Evolutionary conservation across 768 basidiomycete genomes (phyloP).

Genomic region (Terana coerulea): DNA sequence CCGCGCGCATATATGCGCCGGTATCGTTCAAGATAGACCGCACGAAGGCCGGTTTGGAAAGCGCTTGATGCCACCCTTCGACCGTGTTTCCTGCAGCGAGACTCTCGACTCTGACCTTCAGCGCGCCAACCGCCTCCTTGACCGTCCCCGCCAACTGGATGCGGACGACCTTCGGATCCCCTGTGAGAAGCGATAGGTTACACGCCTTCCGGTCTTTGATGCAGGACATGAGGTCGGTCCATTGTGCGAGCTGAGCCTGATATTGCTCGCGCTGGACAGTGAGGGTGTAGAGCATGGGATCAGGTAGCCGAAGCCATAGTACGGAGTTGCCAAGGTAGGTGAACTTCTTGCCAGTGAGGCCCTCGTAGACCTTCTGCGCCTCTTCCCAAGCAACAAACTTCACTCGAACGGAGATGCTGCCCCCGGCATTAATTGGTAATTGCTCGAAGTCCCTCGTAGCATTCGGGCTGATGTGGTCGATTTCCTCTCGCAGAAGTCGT

Average conservation of each 20-base stretch:
- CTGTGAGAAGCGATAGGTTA: constrained; percentile 29
- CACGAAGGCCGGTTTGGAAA: constrained; percentile 35
- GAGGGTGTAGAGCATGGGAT: not conserved
- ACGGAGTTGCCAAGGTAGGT: not conserved
- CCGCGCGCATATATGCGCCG: constrained; percentile 40
- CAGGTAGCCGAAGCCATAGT: constrained; percentile 25
- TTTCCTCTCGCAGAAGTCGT: no score
- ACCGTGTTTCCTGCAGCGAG: constrained; percentile 49
- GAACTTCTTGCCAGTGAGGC: not conserved
- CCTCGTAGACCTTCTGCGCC: not conserved
- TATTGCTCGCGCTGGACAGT: constrained; percentile 4
- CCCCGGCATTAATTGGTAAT: not conserved
- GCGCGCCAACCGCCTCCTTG: constrained; percentile 48
- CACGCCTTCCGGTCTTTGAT: constrained; percentile 35
- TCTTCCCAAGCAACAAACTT: not conserved
- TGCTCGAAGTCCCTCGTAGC: no score
- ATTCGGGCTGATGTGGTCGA: no score
- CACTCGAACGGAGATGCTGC: not conserved
- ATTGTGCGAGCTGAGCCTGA: constrained; percentile 2
- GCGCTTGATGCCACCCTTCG: constrained; percentile 47
- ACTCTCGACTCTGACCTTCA: constrained; percentile 59
- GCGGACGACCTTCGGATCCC: constrained; percentile 25
- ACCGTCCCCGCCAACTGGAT: constrained; percentile 47
- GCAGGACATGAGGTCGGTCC: constrained; percentile 26
- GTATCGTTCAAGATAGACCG: constrained; percentile 31